Evolutionary conservation across 2,329 filamentous ascomycete genomes (phyloP).

Genomic region (Zopfia rhizophila): DNA sequence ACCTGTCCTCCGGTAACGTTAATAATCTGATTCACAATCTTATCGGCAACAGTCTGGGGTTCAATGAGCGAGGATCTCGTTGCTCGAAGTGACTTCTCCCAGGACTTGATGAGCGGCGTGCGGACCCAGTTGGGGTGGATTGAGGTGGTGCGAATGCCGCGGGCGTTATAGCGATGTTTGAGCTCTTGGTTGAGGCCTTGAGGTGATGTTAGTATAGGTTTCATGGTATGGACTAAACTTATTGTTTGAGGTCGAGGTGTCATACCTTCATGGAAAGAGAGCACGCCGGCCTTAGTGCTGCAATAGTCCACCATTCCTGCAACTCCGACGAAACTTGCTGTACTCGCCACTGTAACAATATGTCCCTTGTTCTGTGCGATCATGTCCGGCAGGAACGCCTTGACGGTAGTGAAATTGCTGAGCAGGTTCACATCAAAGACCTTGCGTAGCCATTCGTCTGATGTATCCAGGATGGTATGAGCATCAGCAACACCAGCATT

Average conservation of each 20-base stretch:
- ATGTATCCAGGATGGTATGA: slow-evolving; percentile 46
- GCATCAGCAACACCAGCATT: slow-evolving; percentile 46
- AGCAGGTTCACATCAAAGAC: slow-evolving; percentile 52
- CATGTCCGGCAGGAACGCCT: slow-evolving; percentile 51
- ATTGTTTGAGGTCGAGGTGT: slow-evolving; percentile 26
- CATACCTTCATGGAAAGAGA: slow-evolving; percentile 64
- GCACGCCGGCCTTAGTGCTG: slow-evolving; percentile 62
- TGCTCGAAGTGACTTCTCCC: slow-evolving; percentile 43
- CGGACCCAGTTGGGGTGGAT: slow-evolving; percentile 56
- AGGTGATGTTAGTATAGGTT: slow-evolving; percentile 48
- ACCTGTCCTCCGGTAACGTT: slow-evolving; percentile 53
- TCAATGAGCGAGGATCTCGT: slow-evolving; percentile 48
- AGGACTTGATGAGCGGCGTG: slow-evolving; percentile 52
- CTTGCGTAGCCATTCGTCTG: slow-evolving; percentile 40
- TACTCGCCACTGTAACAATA: slow-evolving; percentile 65
- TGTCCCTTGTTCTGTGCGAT: slow-evolving; percentile 58
- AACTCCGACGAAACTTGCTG: slow-evolving; percentile 61
- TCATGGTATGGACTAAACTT: slow-evolving; percentile 26
- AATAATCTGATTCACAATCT: slow-evolving; percentile 54
- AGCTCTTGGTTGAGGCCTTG: slow-evolving; percentile 52
- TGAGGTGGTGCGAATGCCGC: slow-evolving; percentile 53
- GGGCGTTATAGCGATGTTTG: slow-evolving; percentile 50
- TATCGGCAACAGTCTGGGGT: slow-evolving; percentile 51
- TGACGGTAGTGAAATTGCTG: slow-evolving; percentile 46
- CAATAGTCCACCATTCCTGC: slow-evolving; percentile 64